Evolutionary conservation across 129 eudicot genomes (phyloP).

Genomic region (Erigeron canadensis): DNA sequence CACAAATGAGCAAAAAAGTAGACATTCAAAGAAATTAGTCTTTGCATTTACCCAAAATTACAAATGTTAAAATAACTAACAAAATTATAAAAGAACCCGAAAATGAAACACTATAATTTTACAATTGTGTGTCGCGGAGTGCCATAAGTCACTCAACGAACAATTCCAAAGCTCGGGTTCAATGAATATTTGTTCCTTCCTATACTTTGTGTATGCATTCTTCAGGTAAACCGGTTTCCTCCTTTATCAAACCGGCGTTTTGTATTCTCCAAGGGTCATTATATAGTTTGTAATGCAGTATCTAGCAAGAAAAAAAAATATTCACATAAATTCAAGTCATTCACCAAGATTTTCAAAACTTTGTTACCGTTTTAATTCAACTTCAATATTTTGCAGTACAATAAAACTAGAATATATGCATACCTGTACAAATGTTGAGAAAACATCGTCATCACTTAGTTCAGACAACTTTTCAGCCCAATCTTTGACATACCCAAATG

Average conservation of each 20-base stretch:
- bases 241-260: slow-evolving; percentile 29
- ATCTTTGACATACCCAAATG: slow-evolving; percentile 38
- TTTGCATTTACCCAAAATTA: slow-evolving; percentile 19
- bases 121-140: neutral
- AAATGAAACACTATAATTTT: neutral
- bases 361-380: neutral
- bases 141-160: neutral
- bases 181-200: slow-evolving; percentile 22
- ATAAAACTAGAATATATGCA: neutral
- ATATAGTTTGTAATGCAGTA: slow-evolving; percentile 72
- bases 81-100: slow-evolving; percentile 14
- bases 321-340: neutral
- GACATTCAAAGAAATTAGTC: slow-evolving; percentile 6
- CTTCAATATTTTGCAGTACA: neutral
- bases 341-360: neutral
- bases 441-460: slow-evolving; percentile 65
- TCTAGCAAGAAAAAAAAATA: slow-evolving; percentile 36
- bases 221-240: slow-evolving; percentile 56
- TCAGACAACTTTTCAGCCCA: slow-evolving; percentile 69
- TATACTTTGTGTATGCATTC: slow-evolving; percentile 53
- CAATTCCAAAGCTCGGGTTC: neutral
- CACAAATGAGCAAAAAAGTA: neutral
- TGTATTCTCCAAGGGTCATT: slow-evolving; percentile 75
- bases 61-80: neutral
- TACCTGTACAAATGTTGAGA: slow-evolving; percentile 88